Evolutionary conservation across 768 basidiomycete genomes (phyloP).

Genomic region (Chalciporus sphaerocephalus): DNA sequence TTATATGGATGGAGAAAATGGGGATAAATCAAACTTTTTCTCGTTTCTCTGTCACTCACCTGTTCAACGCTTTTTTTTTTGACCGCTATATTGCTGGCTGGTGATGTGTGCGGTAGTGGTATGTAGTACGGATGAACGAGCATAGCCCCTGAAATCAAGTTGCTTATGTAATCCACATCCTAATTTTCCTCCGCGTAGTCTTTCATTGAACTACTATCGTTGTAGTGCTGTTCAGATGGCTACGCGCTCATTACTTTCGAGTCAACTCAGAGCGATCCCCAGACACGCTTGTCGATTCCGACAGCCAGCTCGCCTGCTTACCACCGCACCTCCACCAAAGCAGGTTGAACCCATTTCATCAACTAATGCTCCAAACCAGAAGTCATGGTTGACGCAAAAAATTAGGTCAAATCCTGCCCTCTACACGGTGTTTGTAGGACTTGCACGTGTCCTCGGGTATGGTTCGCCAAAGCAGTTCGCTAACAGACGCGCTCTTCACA

Average conservation of each 20-base stretch:
- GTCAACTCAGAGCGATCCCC: conserved; percentile 4
- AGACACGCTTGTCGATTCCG: conserved; percentile 1
- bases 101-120: too few relatives aligned
- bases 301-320: conserved; percentile 10
- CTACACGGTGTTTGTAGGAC: conserved; percentile 41
- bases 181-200: background rate
- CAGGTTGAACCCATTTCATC: conserved; percentile 4
- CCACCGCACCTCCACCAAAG: conserved; percentile 8
- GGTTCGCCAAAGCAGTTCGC: conserved; percentile 58
- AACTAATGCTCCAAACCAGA: conserved; percentile 5
- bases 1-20: background rate
- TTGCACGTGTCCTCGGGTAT: conserved; percentile 55
- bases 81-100: background rate
- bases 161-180: conserved; percentile 9
- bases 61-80: background rate
- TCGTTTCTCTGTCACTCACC: background rate
- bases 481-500: conserved; percentile 49
- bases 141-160: background rate
- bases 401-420: conserved; percentile 49
- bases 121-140: too few relatives aligned
- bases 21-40: background rate
- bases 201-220: background rate
- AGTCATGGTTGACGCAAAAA: conserved; percentile 54
- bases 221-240: conserved; percentile 9
- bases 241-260: conserved; percentile 11